Evolutionary conservation across 2,329 filamentous ascomycete genomes (phyloP).

Genomic region (Fusarium piperis): DNA sequence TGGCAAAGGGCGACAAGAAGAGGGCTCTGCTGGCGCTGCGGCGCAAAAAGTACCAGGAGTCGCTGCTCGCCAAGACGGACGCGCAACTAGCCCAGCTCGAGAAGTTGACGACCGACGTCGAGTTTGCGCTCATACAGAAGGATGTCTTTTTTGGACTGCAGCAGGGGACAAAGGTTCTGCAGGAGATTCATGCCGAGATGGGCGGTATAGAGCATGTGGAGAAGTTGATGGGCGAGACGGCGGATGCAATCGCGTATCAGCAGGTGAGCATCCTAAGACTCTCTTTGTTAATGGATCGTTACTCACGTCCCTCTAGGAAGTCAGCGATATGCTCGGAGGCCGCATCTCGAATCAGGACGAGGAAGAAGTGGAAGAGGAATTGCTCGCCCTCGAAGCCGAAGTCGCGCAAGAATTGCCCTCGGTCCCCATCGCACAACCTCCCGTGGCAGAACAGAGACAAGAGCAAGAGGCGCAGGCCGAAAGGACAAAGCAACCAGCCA

Average conservation of each 20-base stretch:
- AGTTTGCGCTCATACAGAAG: conserved; percentile 97
- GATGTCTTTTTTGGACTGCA: conserved; percentile 93
- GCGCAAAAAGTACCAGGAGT: conserved; percentile 96
- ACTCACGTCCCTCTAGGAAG: conserved; percentile 68
- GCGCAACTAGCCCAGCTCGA: conserved; percentile 94
- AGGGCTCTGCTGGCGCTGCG: conserved; percentile 88
- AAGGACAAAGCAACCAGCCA: conserved; percentile 48
- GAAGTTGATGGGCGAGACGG: conserved; percentile 92
- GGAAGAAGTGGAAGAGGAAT: conserved; percentile 96
- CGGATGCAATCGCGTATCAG: conserved; percentile 92
- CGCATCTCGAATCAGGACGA: conserved; percentile 94
- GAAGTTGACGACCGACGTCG: conserved; percentile 85
- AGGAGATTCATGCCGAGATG: conserved; percentile 95
- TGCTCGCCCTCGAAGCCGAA: conserved; percentile 77
- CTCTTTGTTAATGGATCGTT: not conserved
- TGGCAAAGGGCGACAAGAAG: conserved; percentile 80
- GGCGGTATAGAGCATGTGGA: conserved; percentile 93
- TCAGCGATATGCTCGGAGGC: conserved; percentile 89
- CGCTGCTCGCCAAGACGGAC: conserved; percentile 88
- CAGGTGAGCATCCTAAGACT: conserved; percentile 61
- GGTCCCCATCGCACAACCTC: conserved; percentile 48
- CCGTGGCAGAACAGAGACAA: conserved; percentile 36
- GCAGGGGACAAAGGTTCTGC: conserved; percentile 88
- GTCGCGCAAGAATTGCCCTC: conserved; percentile 44
- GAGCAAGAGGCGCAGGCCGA: conserved; percentile 32